Conservation (phyloP, 108 stramenopile genomes). For the Parietichytrium sp. region DNA sequence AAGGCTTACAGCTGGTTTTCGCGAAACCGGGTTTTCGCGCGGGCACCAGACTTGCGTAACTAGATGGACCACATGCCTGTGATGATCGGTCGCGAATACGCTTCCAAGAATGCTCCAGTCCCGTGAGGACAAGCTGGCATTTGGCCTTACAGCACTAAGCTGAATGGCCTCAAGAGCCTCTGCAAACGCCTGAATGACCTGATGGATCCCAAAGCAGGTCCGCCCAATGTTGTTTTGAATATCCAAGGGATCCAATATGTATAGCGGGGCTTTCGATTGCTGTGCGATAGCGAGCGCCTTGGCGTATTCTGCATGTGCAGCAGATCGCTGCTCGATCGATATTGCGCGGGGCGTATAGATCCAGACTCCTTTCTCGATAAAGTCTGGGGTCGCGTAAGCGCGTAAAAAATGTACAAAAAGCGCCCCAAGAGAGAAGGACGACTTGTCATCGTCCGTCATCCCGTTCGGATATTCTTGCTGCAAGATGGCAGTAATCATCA, state of each 20-base stretch:
- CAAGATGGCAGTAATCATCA: slow-evolving; percentile 74
- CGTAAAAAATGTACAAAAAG: background rate
- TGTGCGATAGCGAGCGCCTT: background rate
- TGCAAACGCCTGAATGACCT: slow-evolving; percentile 18
- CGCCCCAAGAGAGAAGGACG: background rate
- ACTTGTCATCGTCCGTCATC: background rate
- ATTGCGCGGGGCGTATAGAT: background rate
- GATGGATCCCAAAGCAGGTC: slow-evolving; percentile 31
- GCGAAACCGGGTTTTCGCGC: slow-evolving; percentile 24
- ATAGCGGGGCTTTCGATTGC: slow-evolving; percentile 6
- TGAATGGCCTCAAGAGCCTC: slow-evolving; percentile 27
- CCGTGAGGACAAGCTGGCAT: background rate
- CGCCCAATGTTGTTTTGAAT: slow-evolving; percentile 9
- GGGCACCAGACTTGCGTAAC: slow-evolving; percentile 33
- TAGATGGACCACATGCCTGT: slow-evolving; percentile 14
- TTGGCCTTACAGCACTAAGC: background rate
- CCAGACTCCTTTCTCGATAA: slow-evolving; percentile 12
- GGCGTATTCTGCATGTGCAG: background rate
- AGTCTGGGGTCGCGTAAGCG: background rate
- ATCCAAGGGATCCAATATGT: slow-evolving; percentile 13
- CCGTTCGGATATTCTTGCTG: slow-evolving; percentile 50
- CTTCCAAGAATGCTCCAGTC: slow-evolving; percentile 26
- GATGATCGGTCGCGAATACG: background rate
- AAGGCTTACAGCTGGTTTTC: background rate
- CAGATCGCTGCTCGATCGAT: background rate